Evolutionary conservation across 495 filamentous ascomycete genomes (phyloP).

Genomic region (Podospora fimiseda): DNA sequence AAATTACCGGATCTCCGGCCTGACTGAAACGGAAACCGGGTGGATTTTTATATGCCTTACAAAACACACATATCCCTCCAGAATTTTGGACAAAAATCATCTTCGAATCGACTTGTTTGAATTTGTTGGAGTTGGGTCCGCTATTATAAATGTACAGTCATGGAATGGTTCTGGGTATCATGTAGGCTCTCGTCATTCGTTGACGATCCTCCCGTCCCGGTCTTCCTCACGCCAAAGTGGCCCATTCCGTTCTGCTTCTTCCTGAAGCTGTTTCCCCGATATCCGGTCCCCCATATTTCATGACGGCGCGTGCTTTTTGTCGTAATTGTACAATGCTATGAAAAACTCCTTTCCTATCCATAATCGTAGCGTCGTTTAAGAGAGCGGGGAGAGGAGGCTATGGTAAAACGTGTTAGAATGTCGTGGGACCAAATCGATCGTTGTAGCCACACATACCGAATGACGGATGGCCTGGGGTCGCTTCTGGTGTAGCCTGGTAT

Average conservation of each 20-base stretch:
- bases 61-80: not conserved
- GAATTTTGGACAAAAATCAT: not conserved
- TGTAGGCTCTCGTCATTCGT: not conserved
- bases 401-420: slow-evolving; percentile 5
- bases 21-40: slow-evolving; percentile 17
- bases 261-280: too few relatives aligned
- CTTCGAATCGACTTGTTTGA: not conserved
- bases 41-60: not conserved
- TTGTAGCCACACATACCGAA: slow-evolving; percentile 58
- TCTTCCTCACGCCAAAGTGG: too few relatives aligned
- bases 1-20: slow-evolving; percentile 12
- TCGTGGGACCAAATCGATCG: not conserved
- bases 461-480: slow-evolving; percentile 83
- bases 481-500: slow-evolving; percentile 82
- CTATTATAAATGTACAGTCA: slow-evolving; percentile 25
- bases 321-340: slow-evolving; percentile 17
- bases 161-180: slow-evolving; percentile 13
- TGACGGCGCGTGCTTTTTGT: not conserved
- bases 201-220: not conserved
- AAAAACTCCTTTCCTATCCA: not conserved
- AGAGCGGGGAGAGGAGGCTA: slow-evolving; percentile 70
- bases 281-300: not conserved
- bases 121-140: slow-evolving; percentile 8
- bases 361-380: slow-evolving; percentile 28
- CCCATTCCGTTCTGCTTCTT: too few relatives aligned